phyloP scores from a whole-genome alignment of 2,329 filamentous ascomycete species.

The Hymenoscyphus infarciens region DNA sequence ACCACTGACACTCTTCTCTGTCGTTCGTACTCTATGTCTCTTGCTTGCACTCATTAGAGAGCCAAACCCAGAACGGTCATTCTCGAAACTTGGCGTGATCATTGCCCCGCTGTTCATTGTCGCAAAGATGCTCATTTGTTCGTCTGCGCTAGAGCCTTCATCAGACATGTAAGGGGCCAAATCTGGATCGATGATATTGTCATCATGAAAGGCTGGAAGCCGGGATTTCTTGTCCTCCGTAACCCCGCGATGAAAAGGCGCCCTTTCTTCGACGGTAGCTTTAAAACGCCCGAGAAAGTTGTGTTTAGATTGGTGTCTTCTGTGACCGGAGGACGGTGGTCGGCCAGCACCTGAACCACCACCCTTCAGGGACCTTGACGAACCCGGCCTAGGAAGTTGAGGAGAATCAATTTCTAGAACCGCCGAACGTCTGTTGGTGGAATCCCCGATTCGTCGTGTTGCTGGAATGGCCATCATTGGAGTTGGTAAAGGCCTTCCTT shows the following conservation, averaged over 20 bases:
- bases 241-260: conserved; percentile 78
- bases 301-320: conserved; percentile 82
- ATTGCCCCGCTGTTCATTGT: conserved; percentile 65
- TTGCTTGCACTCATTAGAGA: conserved; percentile 69
- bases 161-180: conserved; percentile 94
- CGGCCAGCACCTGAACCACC: conserved; percentile 58
- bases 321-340: conserved; percentile 75
- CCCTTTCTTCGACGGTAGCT: conserved; percentile 69
- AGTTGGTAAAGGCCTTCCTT: conserved; percentile 54
- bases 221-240: conserved; percentile 67
- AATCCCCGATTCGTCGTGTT: conserved; percentile 64
- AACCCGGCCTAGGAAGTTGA: conserved; percentile 84
- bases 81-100: conserved; percentile 64
- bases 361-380: conserved; percentile 83
- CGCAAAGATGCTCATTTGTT: conserved; percentile 83
- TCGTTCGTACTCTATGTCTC: conserved; percentile 67
- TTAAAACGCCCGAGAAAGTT: conserved; percentile 77
- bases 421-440: conserved; percentile 78
- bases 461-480: conserved; percentile 70
- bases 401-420: conserved; percentile 86
- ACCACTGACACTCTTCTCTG: conserved; percentile 71
- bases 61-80: conserved; percentile 67
- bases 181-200: conserved; percentile 98
- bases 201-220: conserved; percentile 91
- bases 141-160: conserved; percentile 85